Evolutionary conservation across 306 rosid genomes (phyloP), one percentile per base, ranked within the genome.

Genomic region (Dalbergia oliveri): DNA sequence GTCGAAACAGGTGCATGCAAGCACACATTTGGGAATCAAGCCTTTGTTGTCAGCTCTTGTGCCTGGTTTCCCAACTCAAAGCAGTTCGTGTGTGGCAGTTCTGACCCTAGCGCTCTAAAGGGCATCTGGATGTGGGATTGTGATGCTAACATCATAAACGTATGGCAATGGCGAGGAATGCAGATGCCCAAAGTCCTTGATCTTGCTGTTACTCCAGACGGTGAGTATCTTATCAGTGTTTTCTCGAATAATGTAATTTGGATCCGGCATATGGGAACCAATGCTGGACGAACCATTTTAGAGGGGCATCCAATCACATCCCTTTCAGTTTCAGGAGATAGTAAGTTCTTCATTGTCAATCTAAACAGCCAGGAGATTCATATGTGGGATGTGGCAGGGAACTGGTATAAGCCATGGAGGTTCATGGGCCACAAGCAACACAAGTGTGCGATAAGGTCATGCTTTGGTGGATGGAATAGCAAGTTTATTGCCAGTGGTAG

Each of bases 81-180:
- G 47, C 84, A 90, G 87, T 87, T 94, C 82, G 97, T 88, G 34
- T 92, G 99, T 86, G 97, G 99, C 91, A 92, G 94, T 86, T 87
- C 89, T 12, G 93, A 88, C 53, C 31, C 31, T 26, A 26, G 31
- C 31, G 90, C 92, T 31, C 92, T 89, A 86, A 92, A 87, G 76
- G 98, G 98, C 66, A 93, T 92, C 62, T 89, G 86, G 86, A 85
- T 92, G 97, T 94, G 97, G 95, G 97, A 93, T 79, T 92, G 97
- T 50, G 87, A 94, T 37, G 41, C 79, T 97, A 97, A 83, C 89
- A 86, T 8, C 93, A 92, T 87, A 73, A 89, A 5, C 65, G 89
- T 95, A 18, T 94, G 98, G 98, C 41, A 37, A 37, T 26, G 31
- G 31, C 88, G 90, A 77, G 99, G 97, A 44, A 79, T 51, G 69